Evolutionary conservation across 225 moss, liverwort and hornwort genomes (phyloP).

Genomic region (Marchantia paleacea): DNA sequence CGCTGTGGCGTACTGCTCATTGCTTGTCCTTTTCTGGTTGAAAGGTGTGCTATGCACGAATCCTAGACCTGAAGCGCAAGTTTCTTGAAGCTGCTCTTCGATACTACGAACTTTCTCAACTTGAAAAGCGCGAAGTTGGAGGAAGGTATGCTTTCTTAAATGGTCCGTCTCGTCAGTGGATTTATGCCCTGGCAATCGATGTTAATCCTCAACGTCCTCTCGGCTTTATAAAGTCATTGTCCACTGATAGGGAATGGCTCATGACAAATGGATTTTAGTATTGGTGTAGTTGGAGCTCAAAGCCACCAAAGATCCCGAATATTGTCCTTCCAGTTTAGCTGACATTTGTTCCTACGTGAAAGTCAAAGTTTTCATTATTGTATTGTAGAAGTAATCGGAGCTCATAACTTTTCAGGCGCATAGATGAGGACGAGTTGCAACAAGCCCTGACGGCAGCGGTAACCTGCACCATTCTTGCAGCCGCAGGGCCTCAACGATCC

Average conservation of each 20-base stretch:
- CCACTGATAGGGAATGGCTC: too few relatives aligned
- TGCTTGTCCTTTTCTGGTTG: neutral
- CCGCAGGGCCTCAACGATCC: slow-evolving; percentile 96
- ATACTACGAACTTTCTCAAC: slow-evolving; percentile 95
- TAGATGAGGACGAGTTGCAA: slow-evolving; percentile 96
- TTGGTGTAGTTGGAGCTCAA: too few relatives aligned
- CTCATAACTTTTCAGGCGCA: slow-evolving; percentile 41
- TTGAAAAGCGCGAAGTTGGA: slow-evolving; percentile 94
- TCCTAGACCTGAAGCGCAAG: slow-evolving; percentile 93
- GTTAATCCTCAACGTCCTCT: neutral
- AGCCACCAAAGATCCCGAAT: too few relatives aligned
- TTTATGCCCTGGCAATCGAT: neutral
- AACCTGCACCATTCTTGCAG: slow-evolving; percentile 98
- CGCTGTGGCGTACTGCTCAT: neutral
- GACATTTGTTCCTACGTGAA: neutral
- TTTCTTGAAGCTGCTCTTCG: slow-evolving; percentile 99
- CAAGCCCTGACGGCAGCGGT: slow-evolving; percentile 97
- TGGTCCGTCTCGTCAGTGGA: neutral
- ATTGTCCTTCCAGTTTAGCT: neutral
- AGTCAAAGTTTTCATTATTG: neutral
- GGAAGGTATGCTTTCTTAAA: slow-evolving; percentile 50
- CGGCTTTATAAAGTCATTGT: neutral
- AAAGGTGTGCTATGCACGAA: slow-evolving; percentile 99
- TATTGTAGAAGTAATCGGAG: neutral
- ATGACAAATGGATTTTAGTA: too few relatives aligned